These are phyloP conservation scores for Mycena rebaudengoi DNA, from an alignment of 768 basidiomycete species.

Conservation along the genomic window DNA sequence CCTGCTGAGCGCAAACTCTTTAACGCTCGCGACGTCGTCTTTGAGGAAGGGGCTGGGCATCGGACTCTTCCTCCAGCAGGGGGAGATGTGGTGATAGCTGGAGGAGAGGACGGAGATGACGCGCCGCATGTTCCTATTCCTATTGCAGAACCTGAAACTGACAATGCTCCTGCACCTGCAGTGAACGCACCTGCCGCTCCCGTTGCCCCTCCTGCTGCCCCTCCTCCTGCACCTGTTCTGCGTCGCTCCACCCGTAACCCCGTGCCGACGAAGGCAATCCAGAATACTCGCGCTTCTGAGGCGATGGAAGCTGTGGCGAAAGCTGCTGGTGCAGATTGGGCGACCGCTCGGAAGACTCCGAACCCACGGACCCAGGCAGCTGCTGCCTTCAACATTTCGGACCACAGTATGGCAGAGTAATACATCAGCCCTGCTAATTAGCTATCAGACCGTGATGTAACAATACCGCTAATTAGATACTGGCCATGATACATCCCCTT, in stretches of 20 bases:
- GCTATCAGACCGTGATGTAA: too few relatives aligned
- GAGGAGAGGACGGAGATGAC: background rate
- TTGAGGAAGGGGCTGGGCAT: constrained; percentile 32
- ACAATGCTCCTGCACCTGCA: background rate
- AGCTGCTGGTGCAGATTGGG: background rate
- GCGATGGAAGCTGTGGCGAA: background rate
- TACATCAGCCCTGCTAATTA: too few relatives aligned
- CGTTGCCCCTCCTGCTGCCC: background rate
- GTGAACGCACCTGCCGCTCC: background rate
- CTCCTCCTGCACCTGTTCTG: background rate
- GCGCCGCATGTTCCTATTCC: constrained; percentile 9
- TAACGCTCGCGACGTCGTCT: constrained; percentile 30
- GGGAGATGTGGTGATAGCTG: constrained; percentile 1
- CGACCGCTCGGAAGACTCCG: background rate
- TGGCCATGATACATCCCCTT: too few relatives aligned
- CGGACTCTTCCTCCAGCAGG: constrained; percentile 10
- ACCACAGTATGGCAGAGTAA: too few relatives aligned
- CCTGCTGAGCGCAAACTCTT: constrained; percentile 17
- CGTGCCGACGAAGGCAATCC: background rate
- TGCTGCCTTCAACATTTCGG: too few relatives aligned
- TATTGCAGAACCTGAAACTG: background rate
- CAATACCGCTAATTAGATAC: too few relatives aligned
- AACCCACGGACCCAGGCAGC: background rate
- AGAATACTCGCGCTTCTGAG: background rate
- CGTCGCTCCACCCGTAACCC: background rate